Base-by-base conservation (phyloP, 2,329 filamentous ascomycete genomes). In the Botrytis galanthina region DNA sequence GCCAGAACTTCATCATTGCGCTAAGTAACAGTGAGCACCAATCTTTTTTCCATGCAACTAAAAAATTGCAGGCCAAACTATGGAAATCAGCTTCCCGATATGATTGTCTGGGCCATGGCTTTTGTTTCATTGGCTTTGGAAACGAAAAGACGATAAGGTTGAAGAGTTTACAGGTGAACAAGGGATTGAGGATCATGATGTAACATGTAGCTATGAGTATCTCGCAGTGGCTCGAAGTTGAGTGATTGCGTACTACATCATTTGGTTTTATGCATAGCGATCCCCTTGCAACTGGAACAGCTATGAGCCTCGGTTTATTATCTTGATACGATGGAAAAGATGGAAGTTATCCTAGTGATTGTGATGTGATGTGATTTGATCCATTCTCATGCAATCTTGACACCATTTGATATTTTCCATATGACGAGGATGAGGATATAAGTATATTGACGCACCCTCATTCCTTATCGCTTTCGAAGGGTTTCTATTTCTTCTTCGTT, bases 1-100 rank as follows among this genome's bases (percentile, higher is more conserved):
- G 70, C 60, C 70, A 57, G 46, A 67, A 67, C 44, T 72, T 70
- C 72, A 60, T 42, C 70, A 75, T 66, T 72, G 73, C 60, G 74
- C 76, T 39, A 75, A 57, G 51, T 32, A 8, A 6, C 51, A 29
- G 51, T 18, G 75, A 48, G 60, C 39, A 42, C 32, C 69, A 54
- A 51, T 42, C 44, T 62, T 39, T 61, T 66, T 2, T 5, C n/a
- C 67, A 29, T 39, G 5, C 35, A 37, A 32, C 35, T n/a, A 57
- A 57, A 57, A 57, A 16, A 20, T 29, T 1, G 22, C 26, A 20
- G 8, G 8, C 26, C 20, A 57, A 32, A 12, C n/a, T 39, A 12
- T 26, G 26, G 48, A 29, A 57, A 51, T 20, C 44, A 51, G 26
- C 44, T 67, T 51, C 44, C 63, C 32, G 35, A 68, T 42, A 22